Percentiles rank a stretch among this genome's conserved stretches.
Conservation (phyloP, 176 grass and related monocot species). For the Neostapfia colusana region DNA sequence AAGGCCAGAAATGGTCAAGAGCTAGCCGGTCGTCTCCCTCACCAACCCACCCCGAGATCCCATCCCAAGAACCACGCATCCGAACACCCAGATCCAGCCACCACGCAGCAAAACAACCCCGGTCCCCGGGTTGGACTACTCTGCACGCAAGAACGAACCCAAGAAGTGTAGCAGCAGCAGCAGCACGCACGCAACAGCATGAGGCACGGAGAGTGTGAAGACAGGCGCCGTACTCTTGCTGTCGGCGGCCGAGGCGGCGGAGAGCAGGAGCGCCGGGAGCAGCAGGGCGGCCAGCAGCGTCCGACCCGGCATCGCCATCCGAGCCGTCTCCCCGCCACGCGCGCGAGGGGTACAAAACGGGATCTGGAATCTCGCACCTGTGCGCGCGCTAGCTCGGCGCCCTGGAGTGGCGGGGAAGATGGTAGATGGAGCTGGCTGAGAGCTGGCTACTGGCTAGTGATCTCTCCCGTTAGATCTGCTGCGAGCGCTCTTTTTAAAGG, state of each 20-base stretch:
- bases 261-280: constrained; percentile 35
- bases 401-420: background rate
- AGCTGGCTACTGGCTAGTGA: background rate
- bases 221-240: constrained; percentile 59
- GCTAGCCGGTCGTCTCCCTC: background rate
- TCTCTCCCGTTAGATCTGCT: constrained; percentile 17
- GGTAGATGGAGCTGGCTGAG: constrained; percentile 6
- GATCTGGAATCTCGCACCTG: constrained; percentile 10
- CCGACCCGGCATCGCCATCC: constrained; percentile 55
- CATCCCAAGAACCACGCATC: background rate
- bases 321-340: background rate
- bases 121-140: background rate
- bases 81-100: constrained; percentile 32
- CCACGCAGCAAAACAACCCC: background rate
- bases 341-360: background rate
- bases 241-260: constrained; percentile 60
- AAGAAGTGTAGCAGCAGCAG: constrained; percentile 23
- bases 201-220: background rate
- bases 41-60: constrained; percentile 32
- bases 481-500: constrained; percentile 53
- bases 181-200: background rate
- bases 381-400: background rate
- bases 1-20: background rate
- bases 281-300: constrained; percentile 54
- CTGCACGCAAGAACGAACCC: background rate